Percentiles rank a stretch among this genome's conserved stretches.
phyloP scores from a whole-genome alignment of 805 yeast species.

The Candida corydali region DNA sequence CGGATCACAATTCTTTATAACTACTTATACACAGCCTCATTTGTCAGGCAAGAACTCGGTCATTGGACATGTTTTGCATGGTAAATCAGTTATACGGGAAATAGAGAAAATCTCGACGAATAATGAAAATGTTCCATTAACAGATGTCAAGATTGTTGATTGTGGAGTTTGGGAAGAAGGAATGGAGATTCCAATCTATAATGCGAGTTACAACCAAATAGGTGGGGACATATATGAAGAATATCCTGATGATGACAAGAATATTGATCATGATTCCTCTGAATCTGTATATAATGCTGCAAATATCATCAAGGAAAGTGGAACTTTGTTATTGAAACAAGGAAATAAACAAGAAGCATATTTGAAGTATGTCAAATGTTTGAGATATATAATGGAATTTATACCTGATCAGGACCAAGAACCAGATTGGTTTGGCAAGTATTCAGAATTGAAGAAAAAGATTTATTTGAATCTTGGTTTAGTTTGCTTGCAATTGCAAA shows the following conservation, averaged over 20 bases:
- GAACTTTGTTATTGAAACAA: slow-evolving; percentile 53
- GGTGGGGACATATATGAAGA: slow-evolving; percentile 77
- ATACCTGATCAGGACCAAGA: slow-evolving; percentile 67
- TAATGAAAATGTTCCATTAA: slow-evolving; percentile 42
- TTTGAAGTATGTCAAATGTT: slow-evolving; percentile 61
- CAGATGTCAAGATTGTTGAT: slow-evolving; percentile 31
- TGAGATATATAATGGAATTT: slow-evolving; percentile 67
- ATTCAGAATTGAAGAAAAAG: slow-evolving; percentile 49
- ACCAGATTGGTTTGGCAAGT: slow-evolving; percentile 47
- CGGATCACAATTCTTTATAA: slow-evolving; percentile 67
- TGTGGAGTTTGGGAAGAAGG: slow-evolving; percentile 62
- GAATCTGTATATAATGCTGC: slow-evolving; percentile 50
- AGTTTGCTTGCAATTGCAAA: slow-evolving; percentile 44
- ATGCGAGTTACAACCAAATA: slow-evolving; percentile 55
- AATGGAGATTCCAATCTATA: slow-evolving; percentile 53
- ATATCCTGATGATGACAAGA: slow-evolving; percentile 66
- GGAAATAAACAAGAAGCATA: slow-evolving; percentile 49
- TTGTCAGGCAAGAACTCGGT: slow-evolving; percentile 71
- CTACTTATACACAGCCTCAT: slow-evolving; percentile 68
- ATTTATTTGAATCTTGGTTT: slow-evolving; percentile 58
- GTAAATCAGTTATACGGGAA: slow-evolving; percentile 65
- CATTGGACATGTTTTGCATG: slow-evolving; percentile 67
- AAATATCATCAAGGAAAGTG: slow-evolving; percentile 60
- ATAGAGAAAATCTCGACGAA: slow-evolving; percentile 47
- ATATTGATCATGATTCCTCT: slow-evolving; percentile 56